Conservation (phyloP, 306 rosid genomes). For the Prunus davidiana region DNA sequence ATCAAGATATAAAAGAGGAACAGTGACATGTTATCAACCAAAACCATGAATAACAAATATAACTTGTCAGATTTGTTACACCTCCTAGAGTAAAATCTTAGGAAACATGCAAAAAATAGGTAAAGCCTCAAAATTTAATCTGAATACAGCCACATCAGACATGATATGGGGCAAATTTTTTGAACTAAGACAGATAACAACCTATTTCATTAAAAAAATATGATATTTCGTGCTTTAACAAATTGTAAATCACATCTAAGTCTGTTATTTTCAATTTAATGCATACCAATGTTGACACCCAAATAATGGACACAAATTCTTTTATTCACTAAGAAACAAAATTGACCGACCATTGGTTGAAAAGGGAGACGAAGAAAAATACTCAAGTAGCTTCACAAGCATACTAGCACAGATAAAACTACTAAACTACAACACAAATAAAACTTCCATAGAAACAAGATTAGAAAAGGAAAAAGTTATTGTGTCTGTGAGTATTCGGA, state of each 20-base stretch:
- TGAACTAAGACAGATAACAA: neutral
- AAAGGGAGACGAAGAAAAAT: neutral
- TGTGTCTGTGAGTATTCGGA: slow-evolving; percentile 20
- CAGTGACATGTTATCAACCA: neutral
- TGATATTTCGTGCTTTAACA: neutral
- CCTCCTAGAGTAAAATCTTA: neutral
- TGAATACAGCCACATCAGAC: neutral
- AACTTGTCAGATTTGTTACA: neutral
- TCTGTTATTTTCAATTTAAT: too few species aligned
- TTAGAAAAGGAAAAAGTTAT: too few species aligned
- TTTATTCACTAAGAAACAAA: too few species aligned
- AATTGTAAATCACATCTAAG: too few species aligned
- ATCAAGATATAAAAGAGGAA: neutral
- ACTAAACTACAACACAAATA: neutral
- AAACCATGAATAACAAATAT: neutral
- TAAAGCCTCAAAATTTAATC: neutral
- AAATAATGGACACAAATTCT: too few species aligned
- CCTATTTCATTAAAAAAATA: neutral
- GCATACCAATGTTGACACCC: too few species aligned
- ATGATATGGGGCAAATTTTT: too few species aligned
- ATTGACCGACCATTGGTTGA: too few species aligned
- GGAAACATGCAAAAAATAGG: neutral
- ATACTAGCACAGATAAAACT: neutral
- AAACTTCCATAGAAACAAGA: neutral
- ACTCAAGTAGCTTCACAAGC: neutral